phyloP scores from a whole-genome alignment of 2,329 filamentous ascomycete genomes.

The Talaromyces sp. region DNA sequence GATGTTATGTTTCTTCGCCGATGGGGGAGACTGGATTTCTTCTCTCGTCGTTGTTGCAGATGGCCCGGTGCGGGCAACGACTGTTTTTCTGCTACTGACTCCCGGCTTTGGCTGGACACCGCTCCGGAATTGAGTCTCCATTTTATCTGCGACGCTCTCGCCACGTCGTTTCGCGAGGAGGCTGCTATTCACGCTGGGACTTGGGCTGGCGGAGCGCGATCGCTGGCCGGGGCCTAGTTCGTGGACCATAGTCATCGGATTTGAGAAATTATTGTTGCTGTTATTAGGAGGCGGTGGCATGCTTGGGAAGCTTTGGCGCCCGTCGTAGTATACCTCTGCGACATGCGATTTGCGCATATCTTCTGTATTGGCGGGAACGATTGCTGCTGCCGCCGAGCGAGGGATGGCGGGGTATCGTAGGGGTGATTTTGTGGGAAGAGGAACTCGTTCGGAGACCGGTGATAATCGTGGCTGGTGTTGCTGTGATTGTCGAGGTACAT shows the following conservation, averaged over 20 bases:
- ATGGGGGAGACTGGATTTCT: not conserved
- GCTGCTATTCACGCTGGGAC: constrained; percentile 7
- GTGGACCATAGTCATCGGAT: not conserved
- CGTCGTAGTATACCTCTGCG: constrained; percentile 27
- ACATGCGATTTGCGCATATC: constrained; percentile 33
- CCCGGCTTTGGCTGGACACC: constrained; percentile 9
- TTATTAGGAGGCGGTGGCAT: not conserved
- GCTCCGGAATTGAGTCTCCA: constrained; percentile 20
- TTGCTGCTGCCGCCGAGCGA: constrained; percentile 19
- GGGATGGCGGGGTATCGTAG: constrained; percentile 24
- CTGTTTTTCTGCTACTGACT: not conserved
- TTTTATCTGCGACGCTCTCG: constrained; percentile 20
- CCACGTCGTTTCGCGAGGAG: constrained; percentile 25
- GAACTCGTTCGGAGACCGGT: not conserved
- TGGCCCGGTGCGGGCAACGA: not conserved
- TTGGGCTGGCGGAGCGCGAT: constrained; percentile 16
- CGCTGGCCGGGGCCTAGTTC: constrained; percentile 2
- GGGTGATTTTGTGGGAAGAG: not conserved
- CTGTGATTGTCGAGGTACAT: constrained; percentile 17
- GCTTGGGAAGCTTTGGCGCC: not conserved
- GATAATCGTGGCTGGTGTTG: not conserved
- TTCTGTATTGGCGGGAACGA: constrained; percentile 27
- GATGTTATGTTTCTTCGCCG: constrained; percentile 16
- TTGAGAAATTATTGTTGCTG: not conserved
- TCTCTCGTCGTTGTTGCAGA: not conserved